Conservation (phyloP, 2,329 filamentous ascomycete species). For the Colletotrichum graminicola region DNA sequence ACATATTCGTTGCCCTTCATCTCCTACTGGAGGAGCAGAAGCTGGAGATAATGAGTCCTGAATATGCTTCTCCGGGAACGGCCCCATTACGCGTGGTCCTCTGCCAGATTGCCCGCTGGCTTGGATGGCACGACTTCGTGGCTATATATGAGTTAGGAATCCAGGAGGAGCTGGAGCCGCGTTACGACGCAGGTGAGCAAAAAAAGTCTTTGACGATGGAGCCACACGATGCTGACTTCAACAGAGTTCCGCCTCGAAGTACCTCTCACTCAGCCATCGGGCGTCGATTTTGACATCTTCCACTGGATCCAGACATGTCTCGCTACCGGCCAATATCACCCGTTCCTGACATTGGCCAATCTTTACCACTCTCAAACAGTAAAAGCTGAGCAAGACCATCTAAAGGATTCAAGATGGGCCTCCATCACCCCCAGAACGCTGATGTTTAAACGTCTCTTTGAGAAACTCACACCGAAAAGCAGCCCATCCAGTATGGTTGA, state of each 20-base stretch:
- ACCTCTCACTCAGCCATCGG: constrained; percentile 49
- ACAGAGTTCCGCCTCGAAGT: constrained; percentile 49
- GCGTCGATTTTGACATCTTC: constrained; percentile 54
- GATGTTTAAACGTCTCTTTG: constrained; percentile 77
- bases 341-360: constrained; percentile 59
- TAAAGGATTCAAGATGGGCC: constrained; percentile 58
- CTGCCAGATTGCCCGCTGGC: constrained; percentile 84
- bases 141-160: constrained; percentile 65
- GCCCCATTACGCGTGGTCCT: constrained; percentile 77
- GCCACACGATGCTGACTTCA: constrained; percentile 3
- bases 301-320: constrained; percentile 67
- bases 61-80: constrained; percentile 58
- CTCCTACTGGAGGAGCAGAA: constrained; percentile 92
- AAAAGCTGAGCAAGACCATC: constrained; percentile 51
- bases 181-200: constrained; percentile 56
- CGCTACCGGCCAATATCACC: constrained; percentile 51
- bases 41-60: constrained; percentile 71
- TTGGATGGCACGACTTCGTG: constrained; percentile 73
- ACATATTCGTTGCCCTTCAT: constrained; percentile 83
- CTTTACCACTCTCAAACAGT: constrained; percentile 58
- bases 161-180: constrained; percentile 59
- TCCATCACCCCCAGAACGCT: constrained; percentile 74
- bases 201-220: constrained; percentile 29
- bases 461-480: constrained; percentile 63
- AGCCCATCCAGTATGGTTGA: constrained; percentile 76